Conservation (phyloP, 441 rosid genomes). For the Eutrema salsugineum region DNA sequence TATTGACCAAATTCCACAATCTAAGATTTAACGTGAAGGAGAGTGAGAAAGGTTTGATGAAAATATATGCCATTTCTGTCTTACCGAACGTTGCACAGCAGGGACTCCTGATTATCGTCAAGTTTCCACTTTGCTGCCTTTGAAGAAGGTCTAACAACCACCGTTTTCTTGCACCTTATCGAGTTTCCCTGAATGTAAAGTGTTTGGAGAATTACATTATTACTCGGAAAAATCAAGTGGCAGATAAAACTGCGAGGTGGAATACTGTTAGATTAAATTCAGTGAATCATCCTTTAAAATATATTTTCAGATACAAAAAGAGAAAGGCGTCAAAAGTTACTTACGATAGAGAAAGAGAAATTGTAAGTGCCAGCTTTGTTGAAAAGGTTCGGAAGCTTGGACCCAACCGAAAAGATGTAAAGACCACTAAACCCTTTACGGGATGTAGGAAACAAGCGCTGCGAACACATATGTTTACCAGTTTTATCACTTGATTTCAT, state of each 20-base stretch:
- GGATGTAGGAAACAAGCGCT: conserved; percentile 34
- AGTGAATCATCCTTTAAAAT: neutral
- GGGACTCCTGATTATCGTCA: conserved; percentile 19
- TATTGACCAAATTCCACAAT: conserved; percentile 18
- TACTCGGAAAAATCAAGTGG: neutral
- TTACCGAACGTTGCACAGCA: conserved; percentile 36
- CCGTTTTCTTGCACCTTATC: conserved; percentile 32
- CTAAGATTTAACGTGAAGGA: neutral
- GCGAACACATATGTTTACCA: conserved; percentile 21
- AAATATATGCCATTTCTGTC: neutral
- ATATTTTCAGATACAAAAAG: neutral
- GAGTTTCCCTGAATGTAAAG: conserved; percentile 36
- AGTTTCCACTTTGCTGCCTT: conserved; percentile 46
- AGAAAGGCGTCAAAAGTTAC: conserved; percentile 13
- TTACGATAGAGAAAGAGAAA: conserved; percentile 50
- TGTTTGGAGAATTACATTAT: neutral
- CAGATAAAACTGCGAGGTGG: neutral
- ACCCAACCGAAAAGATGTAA: conserved; percentile 47
- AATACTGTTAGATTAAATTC: neutral
- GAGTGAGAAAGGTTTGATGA: neutral
- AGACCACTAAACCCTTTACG: conserved; percentile 47
- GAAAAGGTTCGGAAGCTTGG: conserved; percentile 36
- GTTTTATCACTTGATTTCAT: conserved; percentile 18
- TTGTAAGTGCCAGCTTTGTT: conserved; percentile 46
- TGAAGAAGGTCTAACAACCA: conserved; percentile 41